These are phyloP conservation scores for Lathyrus aphaca DNA, from an alignment of 306 rosid genomes.

Conservation along the genomic window DNA sequence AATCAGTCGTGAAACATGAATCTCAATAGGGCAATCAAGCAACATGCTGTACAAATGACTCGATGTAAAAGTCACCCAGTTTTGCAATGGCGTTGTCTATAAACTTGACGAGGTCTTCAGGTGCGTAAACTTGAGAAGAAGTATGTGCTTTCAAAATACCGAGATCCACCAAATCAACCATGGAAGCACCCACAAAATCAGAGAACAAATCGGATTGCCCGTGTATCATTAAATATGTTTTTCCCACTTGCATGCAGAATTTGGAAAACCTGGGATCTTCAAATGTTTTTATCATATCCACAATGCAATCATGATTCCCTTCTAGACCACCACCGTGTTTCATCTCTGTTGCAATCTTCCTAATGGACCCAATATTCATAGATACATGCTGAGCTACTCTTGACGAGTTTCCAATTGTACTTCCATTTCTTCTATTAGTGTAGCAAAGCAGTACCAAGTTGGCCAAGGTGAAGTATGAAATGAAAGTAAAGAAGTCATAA, in stretches of 20 bases:
- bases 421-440: conserved; percentile 44
- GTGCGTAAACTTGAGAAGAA: conserved; percentile 51
- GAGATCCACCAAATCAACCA: conserved; percentile 46
- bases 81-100: conserved; percentile 44
- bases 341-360: conserved; percentile 51
- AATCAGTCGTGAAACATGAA: conserved; percentile 21
- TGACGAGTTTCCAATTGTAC: conserved; percentile 34
- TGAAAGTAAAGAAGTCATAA: conserved; percentile 68
- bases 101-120: conserved; percentile 65
- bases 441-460: conserved; percentile 53
- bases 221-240: conserved; percentile 54
- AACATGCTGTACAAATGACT: conserved; percentile 1
- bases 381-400: conserved; percentile 53
- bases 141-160: conserved; percentile 43
- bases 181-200: conserved; percentile 40
- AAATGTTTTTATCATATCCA: conserved; percentile 54
- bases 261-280: conserved; percentile 58
- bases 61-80: conserved; percentile 26
- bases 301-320: conserved; percentile 48
- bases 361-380: conserved; percentile 61
- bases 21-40: conserved; percentile 24
- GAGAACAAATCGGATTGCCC: conserved; percentile 38
- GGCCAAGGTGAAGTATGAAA: conserved; percentile 62
- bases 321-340: conserved; percentile 53
- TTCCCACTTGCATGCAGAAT: conserved; percentile 52